Conservation (phyloP, 768 basidiomycete genomes). For the Phaeolepiota aurea region DNA sequence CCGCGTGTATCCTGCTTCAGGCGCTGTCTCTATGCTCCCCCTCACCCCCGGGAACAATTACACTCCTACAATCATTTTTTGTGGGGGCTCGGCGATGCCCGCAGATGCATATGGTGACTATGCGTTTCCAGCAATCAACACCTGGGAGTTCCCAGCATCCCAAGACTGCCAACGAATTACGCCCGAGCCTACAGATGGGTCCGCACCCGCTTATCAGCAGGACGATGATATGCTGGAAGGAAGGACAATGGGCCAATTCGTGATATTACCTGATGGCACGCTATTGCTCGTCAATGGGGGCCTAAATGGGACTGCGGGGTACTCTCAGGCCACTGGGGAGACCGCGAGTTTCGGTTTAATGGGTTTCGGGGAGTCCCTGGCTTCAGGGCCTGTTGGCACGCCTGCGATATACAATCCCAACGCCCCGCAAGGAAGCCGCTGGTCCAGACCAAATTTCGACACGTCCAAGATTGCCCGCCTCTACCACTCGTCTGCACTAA, state of each 20-base stretch:
- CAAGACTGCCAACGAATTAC: constrained; percentile 76
- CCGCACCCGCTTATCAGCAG: constrained; percentile 47
- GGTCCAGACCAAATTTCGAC: constrained; percentile 59
- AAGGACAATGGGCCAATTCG: constrained; percentile 89
- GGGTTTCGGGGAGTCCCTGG: constrained; percentile 69
- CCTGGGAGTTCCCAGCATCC: constrained; percentile 64
- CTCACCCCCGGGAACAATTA: constrained; percentile 87
- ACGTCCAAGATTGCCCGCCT: constrained; percentile 66
- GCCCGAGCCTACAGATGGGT: constrained; percentile 72
- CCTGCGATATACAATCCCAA: constrained; percentile 84
- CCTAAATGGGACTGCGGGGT: constrained; percentile 83
- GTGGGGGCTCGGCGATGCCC: constrained; percentile 80
- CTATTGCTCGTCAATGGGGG: constrained; percentile 82
- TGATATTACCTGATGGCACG: constrained; percentile 71
- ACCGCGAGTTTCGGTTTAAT: constrained; percentile 36
- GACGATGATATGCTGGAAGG: constrained; percentile 72
- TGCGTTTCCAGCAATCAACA: constrained; percentile 61
- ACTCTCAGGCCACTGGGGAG: constrained; percentile 50
- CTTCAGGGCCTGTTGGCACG: constrained; percentile 67
- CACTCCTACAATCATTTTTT: constrained; percentile 79
- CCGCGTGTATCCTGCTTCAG: constrained; percentile 86
- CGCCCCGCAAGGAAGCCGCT: constrained; percentile 60
- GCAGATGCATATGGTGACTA: constrained; percentile 73
- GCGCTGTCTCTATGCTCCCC: constrained; percentile 84
- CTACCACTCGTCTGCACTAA: constrained; percentile 89